A percentile compares a stretch with the other conserved stretches of the same genome.
These are phyloP conservation scores for Ceratobasidium sp. DNA, from an alignment of 1,284 basidiomycete genomes.

Conservation along the genomic window DNA sequence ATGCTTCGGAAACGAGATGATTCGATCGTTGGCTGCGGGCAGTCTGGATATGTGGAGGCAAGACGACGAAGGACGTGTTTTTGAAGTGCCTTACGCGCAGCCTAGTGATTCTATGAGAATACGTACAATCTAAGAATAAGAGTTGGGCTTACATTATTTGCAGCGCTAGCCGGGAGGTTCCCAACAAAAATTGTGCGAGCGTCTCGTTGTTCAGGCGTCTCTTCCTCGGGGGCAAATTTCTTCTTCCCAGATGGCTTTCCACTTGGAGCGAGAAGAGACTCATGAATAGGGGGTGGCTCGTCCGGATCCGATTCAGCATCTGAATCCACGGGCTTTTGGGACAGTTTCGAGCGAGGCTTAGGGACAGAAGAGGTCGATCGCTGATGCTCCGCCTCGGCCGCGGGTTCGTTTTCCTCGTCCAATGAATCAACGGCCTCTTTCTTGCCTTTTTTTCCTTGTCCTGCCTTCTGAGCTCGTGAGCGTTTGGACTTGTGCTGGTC, in stretches of 20 bases:
- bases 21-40: constrained; percentile 76
- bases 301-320: constrained; percentile 51
- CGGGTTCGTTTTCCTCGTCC: constrained; percentile 42
- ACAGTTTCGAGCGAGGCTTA: not conserved
- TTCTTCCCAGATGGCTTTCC: constrained; percentile 52
- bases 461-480: constrained; percentile 16
- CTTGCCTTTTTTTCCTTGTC: constrained; percentile 21
- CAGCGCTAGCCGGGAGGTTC: constrained; percentile 84
- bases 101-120: constrained; percentile 53
- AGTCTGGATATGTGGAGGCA: constrained; percentile 63
- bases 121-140: not conserved
- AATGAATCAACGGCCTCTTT: constrained; percentile 1
- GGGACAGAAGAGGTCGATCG: constrained; percentile 34
- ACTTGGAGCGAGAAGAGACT: constrained; percentile 55
- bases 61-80: constrained; percentile 75
- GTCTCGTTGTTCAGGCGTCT: constrained; percentile 79
- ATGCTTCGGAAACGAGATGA: constrained; percentile 92
- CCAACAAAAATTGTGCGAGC: constrained; percentile 94
- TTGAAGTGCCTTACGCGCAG: constrained; percentile 72
- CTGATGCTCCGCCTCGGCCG: constrained; percentile 47
- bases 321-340: constrained; percentile 42
- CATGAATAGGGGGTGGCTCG: constrained; percentile 58
- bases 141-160: constrained; percentile 72
- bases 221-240: constrained; percentile 71
- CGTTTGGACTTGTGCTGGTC: constrained; percentile 26